Evolutionary conservation across 1,139 yeast species (phyloP).

Genomic region (Zygoascus meyerae): DNA sequence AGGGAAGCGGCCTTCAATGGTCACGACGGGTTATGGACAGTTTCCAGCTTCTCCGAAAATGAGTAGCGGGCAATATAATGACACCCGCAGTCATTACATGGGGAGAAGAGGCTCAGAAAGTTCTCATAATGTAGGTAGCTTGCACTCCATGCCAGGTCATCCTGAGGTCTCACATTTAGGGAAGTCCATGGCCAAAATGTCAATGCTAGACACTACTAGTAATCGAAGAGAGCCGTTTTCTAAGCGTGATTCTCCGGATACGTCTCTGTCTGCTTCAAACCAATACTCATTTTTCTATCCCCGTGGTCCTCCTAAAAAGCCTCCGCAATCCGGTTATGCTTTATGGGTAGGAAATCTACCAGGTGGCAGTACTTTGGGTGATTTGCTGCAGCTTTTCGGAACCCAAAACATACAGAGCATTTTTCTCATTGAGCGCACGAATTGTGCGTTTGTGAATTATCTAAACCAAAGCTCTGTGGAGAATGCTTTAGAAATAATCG

Average conservation of each 20-base stretch:
- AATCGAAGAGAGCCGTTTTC: no score
- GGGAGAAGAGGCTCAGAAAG: no score
- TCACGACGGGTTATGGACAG: no score
- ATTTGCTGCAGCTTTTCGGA: conserved; percentile 35
- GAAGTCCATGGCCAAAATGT: background rate
- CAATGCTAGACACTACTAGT: background rate
- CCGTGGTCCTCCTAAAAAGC: conserved; percentile 32
- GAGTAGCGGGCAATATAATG: no score
- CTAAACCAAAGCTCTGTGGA: conserved; percentile 27
- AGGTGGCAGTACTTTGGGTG: conserved; percentile 30
- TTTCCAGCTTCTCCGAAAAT: no score
- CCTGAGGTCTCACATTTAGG: no score
- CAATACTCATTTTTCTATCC: conserved; percentile 14
- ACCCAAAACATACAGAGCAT: conserved; percentile 34
- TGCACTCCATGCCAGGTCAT: no score
- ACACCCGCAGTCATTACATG: no score
- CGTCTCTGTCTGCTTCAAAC: conserved; percentile 1
- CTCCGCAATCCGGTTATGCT: conserved; percentile 36
- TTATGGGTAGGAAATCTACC: conserved; percentile 42
- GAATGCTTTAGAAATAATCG: conserved; percentile 28
- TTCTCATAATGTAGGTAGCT: no score
- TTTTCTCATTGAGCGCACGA: conserved; percentile 36
- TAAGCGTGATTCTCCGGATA: background rate
- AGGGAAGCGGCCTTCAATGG: no score
- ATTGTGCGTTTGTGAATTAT: conserved; percentile 40